Conservation (phyloP, 2,329 filamentous ascomycete genomes). For the Boeremia lycopersici region DNA sequence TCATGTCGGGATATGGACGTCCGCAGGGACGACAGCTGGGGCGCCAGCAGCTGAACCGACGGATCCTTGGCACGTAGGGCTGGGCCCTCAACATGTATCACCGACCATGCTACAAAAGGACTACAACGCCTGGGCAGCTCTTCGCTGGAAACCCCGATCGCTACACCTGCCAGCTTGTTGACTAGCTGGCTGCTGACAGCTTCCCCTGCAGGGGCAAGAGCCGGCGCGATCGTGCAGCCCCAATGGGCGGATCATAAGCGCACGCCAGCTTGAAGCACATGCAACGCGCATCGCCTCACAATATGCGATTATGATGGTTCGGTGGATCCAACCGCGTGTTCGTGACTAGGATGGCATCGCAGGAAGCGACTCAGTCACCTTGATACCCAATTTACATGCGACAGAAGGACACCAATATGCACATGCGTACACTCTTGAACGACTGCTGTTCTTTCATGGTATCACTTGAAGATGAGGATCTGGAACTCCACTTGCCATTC, state of each 20-base stretch:
- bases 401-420: too few species aligned
- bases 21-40: not conserved
- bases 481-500: too few species aligned
- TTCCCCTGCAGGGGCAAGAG: not conserved
- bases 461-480: too few species aligned
- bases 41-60: not conserved
- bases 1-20: too few species aligned
- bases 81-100: conserved; percentile 1
- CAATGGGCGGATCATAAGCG: not conserved
- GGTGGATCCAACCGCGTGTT: too few species aligned
- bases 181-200: conserved; percentile 1
- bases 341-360: too few species aligned
- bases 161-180: not conserved
- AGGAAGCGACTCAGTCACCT: too few species aligned
- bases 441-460: too few species aligned
- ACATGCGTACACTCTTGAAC: too few species aligned
- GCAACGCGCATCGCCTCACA: too few species aligned
- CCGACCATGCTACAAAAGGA: not conserved
- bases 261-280: not conserved
- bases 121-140: not conserved
- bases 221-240: not conserved
- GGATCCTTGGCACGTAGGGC: not conserved
- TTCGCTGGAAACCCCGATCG: not conserved
- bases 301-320: too few species aligned
- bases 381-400: too few species aligned